Conservation (phyloP, 306 rosid genomes). For the Castanopsis chinensis region DNA sequence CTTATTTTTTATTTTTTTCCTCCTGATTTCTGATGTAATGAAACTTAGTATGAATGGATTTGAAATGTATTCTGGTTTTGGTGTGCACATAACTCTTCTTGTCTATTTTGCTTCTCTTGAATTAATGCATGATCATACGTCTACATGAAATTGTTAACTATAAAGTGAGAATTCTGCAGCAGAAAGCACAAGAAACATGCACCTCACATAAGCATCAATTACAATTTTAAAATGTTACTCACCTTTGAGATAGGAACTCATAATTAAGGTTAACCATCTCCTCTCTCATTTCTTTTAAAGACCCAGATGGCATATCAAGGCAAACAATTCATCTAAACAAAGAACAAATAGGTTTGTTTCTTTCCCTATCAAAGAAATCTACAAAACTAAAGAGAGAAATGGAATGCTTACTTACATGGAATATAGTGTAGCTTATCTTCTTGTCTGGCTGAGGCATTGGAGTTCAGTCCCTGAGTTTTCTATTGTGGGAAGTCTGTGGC, state of each 20-base stretch:
- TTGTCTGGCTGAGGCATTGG: conserved; percentile 23
- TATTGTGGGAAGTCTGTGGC: conserved; percentile 11
- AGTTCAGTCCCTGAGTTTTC: neutral
- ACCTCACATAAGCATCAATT: conserved; percentile 1
- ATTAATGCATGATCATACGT: conserved; percentile 1
- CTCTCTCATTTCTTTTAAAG: neutral
- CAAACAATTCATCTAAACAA: conserved; percentile 8
- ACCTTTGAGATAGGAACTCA: neutral
- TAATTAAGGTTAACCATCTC: conserved; percentile 12
- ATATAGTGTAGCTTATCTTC: conserved; percentile 23
- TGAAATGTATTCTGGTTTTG: conserved; percentile 76
- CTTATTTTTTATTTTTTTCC: conserved; percentile 22
- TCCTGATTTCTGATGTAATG: conserved; percentile 67
- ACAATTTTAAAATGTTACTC: neutral
- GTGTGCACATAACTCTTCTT: conserved; percentile 58
- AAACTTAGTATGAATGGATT: conserved; percentile 68
- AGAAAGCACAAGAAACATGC: conserved; percentile 8
- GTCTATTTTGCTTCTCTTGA: conserved; percentile 24
- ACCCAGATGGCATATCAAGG: neutral
- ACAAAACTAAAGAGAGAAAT: conserved; percentile 19
- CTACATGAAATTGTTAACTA: conserved; percentile 3
- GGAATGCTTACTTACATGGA: conserved; percentile 31
- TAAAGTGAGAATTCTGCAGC: neutral
- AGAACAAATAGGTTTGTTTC: neutral
- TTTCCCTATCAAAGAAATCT: neutral